These are phyloP conservation scores for Schizophyllum commune DNA, from an alignment of 1,284 basidiomycete species.

Conservation along the genomic window DNA sequence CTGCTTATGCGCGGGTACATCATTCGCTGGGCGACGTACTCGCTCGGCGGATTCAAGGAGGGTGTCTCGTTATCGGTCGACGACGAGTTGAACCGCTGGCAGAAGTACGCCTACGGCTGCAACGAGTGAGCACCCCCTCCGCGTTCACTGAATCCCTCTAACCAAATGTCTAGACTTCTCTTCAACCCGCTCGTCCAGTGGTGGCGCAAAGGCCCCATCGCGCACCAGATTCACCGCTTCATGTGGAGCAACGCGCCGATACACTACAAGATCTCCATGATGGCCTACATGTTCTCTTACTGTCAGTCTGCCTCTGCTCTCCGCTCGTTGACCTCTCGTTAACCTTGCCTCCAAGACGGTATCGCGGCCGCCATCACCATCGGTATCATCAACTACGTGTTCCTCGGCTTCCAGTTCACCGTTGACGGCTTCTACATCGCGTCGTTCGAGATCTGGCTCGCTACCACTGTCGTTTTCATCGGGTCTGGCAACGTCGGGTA, in stretches of 20 bases:
- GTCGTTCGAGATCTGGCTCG: constrained; percentile 73
- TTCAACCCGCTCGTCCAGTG: constrained; percentile 71
- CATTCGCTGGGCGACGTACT: constrained; percentile 80
- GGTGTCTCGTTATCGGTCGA: constrained; percentile 81
- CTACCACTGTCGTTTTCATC: constrained; percentile 72
- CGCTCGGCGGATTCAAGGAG: constrained; percentile 74
- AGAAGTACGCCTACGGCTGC: constrained; percentile 53
- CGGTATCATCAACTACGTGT: constrained; percentile 65
- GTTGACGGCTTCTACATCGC: constrained; percentile 69
- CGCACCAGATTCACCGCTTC: constrained; percentile 63
- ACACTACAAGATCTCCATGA: constrained; percentile 77
- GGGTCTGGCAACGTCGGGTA: constrained; percentile 69
- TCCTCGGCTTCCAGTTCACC: constrained; percentile 62
- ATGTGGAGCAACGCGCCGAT: constrained; percentile 68
- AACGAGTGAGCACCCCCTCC: no score
- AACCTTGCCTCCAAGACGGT: constrained; percentile 41
- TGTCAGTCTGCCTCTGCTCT: constrained; percentile 24
- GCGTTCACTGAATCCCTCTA: no score
- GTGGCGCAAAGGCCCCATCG: constrained; percentile 68
- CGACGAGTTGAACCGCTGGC: constrained; percentile 78
- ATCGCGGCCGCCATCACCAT: constrained; percentile 64
- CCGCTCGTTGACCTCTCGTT: not conserved
- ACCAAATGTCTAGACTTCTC: no score
- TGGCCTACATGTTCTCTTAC: constrained; percentile 83
- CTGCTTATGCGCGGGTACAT: constrained; percentile 56